Percentiles rank a stretch among this genome's conserved stretches.
Conservation (phyloP, 306 rosid genomes). For the Cucurbita pepo region DNA sequence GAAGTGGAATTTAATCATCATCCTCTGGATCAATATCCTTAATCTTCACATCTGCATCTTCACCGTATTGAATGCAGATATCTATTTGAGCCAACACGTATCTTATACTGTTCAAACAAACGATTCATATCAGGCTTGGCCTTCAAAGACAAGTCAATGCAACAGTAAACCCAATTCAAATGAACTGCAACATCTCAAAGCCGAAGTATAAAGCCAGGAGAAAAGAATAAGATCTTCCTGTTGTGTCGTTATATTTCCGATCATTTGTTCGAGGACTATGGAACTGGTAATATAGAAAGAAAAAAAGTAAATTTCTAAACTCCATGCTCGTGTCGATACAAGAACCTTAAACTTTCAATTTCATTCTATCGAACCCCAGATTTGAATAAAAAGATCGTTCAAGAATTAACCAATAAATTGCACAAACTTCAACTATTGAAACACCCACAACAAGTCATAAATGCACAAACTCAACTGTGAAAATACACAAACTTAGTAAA, state of each 20-base stretch:
- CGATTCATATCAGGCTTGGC: not conserved
- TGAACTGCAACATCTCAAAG: not conserved
- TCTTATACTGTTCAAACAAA: conserved; percentile 30
- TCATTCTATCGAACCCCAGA: not conserved
- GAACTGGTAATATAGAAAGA: too few species aligned
- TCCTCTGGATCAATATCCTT: conserved; percentile 54
- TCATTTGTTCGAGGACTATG: too few species aligned
- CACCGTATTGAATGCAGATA: conserved; percentile 46
- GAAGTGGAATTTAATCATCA: conserved; percentile 16
- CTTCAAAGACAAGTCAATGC: too few species aligned
- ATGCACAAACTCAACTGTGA: too few species aligned
- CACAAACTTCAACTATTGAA: not conserved
- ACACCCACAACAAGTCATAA: not conserved
- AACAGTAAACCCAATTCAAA: not conserved
- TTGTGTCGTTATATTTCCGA: too few species aligned
- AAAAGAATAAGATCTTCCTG: too few species aligned
- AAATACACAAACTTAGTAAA: too few species aligned
- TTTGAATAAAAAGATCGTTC: not conserved
- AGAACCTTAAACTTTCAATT: too few species aligned
- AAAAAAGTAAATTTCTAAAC: too few species aligned
- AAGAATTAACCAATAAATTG: not conserved
- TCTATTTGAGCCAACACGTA: conserved; percentile 53
- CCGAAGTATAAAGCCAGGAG: too few species aligned
- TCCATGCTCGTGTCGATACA: too few species aligned
- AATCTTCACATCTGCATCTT: conserved; percentile 62